Base-by-base conservation (phyloP, 164 flowering plant species). In the Echeveria elegans region DNA sequence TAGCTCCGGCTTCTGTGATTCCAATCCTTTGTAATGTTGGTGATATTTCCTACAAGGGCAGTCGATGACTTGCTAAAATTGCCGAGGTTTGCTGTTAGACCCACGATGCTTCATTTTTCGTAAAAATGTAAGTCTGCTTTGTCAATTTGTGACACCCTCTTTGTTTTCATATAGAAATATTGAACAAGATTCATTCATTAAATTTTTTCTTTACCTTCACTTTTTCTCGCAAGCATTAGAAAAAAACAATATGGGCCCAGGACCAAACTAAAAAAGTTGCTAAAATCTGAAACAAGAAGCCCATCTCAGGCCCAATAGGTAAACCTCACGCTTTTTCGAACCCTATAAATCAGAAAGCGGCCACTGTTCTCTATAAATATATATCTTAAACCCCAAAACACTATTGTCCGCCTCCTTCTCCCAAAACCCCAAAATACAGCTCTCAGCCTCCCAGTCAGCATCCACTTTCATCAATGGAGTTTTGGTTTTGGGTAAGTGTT, bases 41-140 rank as follows among this genome's bases (percentile, higher is more conserved):
- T n/a, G n/a, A n/a, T n/a, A n/a, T n/a, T n/a, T n/a, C n/a, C n/a
- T n/a, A n/a, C n/a, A 72, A 88, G 83, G 63, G 88, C 81, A 65
- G 86, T 90, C 63, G 98, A 93, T 81, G 88, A 93, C 76, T 77
- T 93, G 43, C 66, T 93, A 76, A 74, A 84, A 82, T 90, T 69
- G 92, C 98, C 69, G 89, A 93, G 96, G 98, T 90, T 79, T 58
- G 59, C 21, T 26, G 12, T 6, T 36, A n/a, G 37, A 37, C 36
- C 47, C 48, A 36, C 31, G 15, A 34, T 14, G 26, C 28, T 10
- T 34, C 19, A 10, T 45, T 19, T n/a, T 61, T 7, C 15, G 23
- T 14, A 15, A 4, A n/a, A n/a, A n/a, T n/a, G n/a, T n/a, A n/a
- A n/a, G n/a, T n/a, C n/a, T n/a, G n/a, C n/a, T n/a, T n/a, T n/a